These are phyloP conservation scores for Whalleya microplaca DNA, from an alignment of 2,329 filamentous ascomycete genomes.

Conservation along the genomic window DNA sequence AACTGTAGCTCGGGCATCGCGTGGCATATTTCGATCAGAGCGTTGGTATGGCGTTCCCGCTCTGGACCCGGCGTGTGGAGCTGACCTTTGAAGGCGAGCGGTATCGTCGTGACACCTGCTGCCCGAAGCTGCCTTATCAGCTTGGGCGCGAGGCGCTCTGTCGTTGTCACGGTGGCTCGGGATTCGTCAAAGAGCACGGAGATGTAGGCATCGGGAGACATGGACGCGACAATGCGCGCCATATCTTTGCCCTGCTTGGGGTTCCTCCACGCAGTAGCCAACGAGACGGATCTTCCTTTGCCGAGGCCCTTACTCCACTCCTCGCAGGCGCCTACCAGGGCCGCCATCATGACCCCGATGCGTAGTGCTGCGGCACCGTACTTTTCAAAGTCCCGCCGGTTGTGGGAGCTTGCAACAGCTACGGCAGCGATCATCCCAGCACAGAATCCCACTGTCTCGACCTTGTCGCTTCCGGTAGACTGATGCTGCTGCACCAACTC, in stretches of 20 bases:
- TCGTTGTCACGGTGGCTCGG: slow-evolving; percentile 41
- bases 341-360: slow-evolving; percentile 43
- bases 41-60: slow-evolving; percentile 13
- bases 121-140: slow-evolving; percentile 31
- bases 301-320: slow-evolving; percentile 21
- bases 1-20: slow-evolving; percentile 37
- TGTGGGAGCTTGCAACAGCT: slow-evolving; percentile 39
- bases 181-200: slow-evolving; percentile 42
- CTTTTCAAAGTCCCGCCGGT: slow-evolving; percentile 33
- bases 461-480: slow-evolving; percentile 1
- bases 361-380: slow-evolving; percentile 44
- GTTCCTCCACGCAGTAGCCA: slow-evolving; percentile 30
- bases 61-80: slow-evolving; percentile 33
- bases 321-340: slow-evolving; percentile 42
- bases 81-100: slow-evolving; percentile 37
- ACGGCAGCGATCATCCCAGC: slow-evolving; percentile 44
- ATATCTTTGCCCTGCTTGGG: slow-evolving; percentile 22
- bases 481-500: no score
- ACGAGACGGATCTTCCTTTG: slow-evolving; percentile 17
- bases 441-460: slow-evolving; percentile 43
- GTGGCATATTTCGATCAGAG: slow-evolving; percentile 34
- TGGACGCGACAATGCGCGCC: slow-evolving; percentile 1
- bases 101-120: slow-evolving; percentile 31
- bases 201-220: slow-evolving; percentile 38
- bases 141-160: slow-evolving; percentile 5